phyloP scores from a whole-genome alignment of 129 eudicot species.

The Lactuca saligna region DNA sequence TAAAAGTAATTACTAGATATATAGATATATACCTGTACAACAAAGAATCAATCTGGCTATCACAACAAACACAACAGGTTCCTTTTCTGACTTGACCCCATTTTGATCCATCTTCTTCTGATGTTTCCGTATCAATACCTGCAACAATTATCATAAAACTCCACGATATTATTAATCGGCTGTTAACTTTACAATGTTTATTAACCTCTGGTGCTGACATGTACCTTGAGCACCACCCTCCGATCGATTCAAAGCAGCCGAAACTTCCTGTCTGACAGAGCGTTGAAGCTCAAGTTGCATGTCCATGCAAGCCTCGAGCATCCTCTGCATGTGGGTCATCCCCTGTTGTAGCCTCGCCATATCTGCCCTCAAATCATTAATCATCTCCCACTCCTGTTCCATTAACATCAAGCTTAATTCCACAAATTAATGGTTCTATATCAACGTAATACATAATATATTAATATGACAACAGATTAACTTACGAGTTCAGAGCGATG shows the following conservation, averaged over 20 bases:
- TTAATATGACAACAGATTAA: conserved; percentile 22
- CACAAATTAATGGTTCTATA: conserved; percentile 1
- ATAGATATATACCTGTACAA: conserved; percentile 70
- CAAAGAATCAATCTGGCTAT: conserved; percentile 90
- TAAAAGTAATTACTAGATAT: too few species aligned
- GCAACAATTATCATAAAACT: conserved; percentile 2
- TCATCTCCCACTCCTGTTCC: conserved; percentile 94
- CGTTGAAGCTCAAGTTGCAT: conserved; percentile 99
- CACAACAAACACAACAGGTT: conserved; percentile 97
- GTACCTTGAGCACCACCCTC: conserved; percentile 65
- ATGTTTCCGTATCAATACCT: conserved; percentile 80
- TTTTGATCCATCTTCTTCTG: conserved; percentile 88
- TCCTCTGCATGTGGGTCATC: conserved; percentile 99
- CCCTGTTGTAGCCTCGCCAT: conserved; percentile 98
- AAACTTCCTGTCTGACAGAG: conserved; percentile 95
- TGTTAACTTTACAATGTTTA: not conserved
- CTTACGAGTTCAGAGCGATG: conserved; percentile 98
- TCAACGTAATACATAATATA: not conserved
- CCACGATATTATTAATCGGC: not conserved
- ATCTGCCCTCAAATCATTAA: conserved; percentile 88
- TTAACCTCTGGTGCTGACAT: not conserved
- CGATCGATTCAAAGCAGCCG: conserved; percentile 96
- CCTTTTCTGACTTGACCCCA: conserved; percentile 95
- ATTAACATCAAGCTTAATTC: conserved; percentile 14
- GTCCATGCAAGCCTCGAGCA: conserved; percentile 99